Evolutionary conservation across 148 eudicot species (phyloP).

Genomic region (Camellia lanceoleosa): DNA sequence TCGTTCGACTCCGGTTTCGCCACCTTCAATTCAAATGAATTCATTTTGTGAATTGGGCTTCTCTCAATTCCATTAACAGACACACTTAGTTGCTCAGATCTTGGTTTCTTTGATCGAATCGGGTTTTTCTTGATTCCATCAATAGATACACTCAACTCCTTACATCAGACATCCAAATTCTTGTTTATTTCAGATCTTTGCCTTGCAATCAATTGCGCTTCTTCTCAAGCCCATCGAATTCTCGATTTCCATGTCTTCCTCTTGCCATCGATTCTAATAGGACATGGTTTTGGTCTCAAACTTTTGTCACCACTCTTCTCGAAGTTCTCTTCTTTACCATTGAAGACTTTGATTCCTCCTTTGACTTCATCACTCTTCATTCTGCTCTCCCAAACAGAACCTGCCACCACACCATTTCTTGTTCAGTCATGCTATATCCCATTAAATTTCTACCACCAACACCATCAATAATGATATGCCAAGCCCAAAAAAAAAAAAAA

Average conservation of each 20-base stretch:
- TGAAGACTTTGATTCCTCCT: slow-evolving; percentile 48
- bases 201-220: slow-evolving; percentile 36
- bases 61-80: slow-evolving; percentile 20
- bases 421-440: too few species aligned
- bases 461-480: too few species aligned
- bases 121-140: slow-evolving; percentile 38
- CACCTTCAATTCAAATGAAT: too few species aligned
- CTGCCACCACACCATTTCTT: slow-evolving; percentile 26
- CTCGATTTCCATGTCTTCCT: slow-evolving; percentile 57
- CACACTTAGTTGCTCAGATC: slow-evolving; percentile 25
- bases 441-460: too few species aligned
- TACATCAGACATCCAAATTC: slow-evolving; percentile 24
- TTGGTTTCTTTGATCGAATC: slow-evolving; percentile 26
- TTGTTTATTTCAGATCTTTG: slow-evolving; percentile 35
- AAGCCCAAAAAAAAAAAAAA: too few species aligned
- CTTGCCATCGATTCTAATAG: slow-evolving; percentile 29
- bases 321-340: slow-evolving; percentile 23
- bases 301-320: slow-evolving; percentile 23
- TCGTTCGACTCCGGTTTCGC: too few species aligned
- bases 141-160: slow-evolving; percentile 23
- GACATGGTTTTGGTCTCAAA: slow-evolving; percentile 34
- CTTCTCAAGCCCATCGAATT: slow-evolving; percentile 25
- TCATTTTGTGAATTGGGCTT: slow-evolving; percentile 19
- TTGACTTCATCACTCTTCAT: slow-evolving; percentile 46
- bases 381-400: slow-evolving; percentile 66